These are phyloP conservation scores for Cokeromyces recurvatus DNA, from an alignment of 371 early-diverging fungal species.

Conservation along the genomic window DNA sequence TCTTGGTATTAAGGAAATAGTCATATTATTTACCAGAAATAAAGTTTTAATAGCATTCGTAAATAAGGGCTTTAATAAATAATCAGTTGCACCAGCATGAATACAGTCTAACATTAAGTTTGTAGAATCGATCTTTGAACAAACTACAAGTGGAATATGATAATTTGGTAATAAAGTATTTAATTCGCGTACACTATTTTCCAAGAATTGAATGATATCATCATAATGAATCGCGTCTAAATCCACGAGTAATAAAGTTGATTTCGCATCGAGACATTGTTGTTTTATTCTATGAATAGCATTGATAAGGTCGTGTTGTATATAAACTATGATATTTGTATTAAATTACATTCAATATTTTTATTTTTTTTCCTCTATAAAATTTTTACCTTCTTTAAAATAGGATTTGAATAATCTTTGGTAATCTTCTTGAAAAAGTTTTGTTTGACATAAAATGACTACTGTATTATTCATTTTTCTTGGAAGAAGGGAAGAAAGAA, in stretches of 20 bases:
- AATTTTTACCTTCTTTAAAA: constrained; percentile 25
- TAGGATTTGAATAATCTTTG: too few species aligned
- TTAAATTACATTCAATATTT: neutral
- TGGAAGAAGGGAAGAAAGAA: too few species aligned
- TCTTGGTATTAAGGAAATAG: neutral
- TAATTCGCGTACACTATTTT: constrained; percentile 9
- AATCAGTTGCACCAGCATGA: constrained; percentile 53
- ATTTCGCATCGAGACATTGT: constrained; percentile 1
- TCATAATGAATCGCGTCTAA: constrained; percentile 17
- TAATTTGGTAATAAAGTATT: constrained; percentile 7
- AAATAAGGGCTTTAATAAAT: constrained; percentile 49
- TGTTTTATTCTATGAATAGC: constrained; percentile 23
- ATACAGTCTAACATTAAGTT: constrained; percentile 40
- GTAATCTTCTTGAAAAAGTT: too few species aligned
- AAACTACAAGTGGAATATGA: constrained; percentile 20
- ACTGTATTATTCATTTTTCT: too few species aligned
- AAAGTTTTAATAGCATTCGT: constrained; percentile 49
- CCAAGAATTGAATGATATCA: constrained; percentile 1
- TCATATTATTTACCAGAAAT: constrained; percentile 33
- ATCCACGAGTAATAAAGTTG: constrained; percentile 21
- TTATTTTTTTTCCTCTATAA: neutral
- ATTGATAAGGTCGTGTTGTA: constrained; percentile 20
- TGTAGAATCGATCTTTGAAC: constrained; percentile 27
- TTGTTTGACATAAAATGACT: neutral
- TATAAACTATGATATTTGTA: constrained; percentile 10